Conservation (phyloP, 1,139 yeast species). For the Ogataea hybrid region DNA sequence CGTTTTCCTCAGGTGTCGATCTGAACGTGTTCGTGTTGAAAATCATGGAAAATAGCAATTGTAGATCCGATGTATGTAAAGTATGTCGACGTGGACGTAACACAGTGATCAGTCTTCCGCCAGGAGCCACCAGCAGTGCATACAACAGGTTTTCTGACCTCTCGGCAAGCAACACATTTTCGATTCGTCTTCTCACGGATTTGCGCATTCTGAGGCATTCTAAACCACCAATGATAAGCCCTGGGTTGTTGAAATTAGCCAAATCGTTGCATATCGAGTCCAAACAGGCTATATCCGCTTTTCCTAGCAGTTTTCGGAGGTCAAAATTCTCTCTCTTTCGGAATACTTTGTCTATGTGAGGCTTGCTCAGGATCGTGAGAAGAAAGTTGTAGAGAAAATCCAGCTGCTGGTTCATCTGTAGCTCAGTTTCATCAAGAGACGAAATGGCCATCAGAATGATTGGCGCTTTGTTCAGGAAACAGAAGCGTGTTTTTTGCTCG, state of each 20-base stretch:
- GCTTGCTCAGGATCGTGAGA: slow-evolving; percentile 75
- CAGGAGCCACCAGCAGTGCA: slow-evolving; percentile 58
- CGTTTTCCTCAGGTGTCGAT: slow-evolving; percentile 27
- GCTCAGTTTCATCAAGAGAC: slow-evolving; percentile 42
- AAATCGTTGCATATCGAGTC: slow-evolving; percentile 60
- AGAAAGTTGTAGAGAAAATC: slow-evolving; percentile 75
- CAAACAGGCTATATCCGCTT: slow-evolving; percentile 62
- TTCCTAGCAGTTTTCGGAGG: slow-evolving; percentile 70
- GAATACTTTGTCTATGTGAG: slow-evolving; percentile 68
- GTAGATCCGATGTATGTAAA: slow-evolving; percentile 67
- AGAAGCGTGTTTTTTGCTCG: slow-evolving; percentile 45
- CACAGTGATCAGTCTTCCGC: slow-evolving; percentile 55
- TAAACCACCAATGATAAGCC: slow-evolving; percentile 58
- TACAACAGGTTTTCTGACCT: slow-evolving; percentile 48
- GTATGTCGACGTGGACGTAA: slow-evolving; percentile 64
- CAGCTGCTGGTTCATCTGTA: slow-evolving; percentile 62
- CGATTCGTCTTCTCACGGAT: slow-evolving; percentile 45
- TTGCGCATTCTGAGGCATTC: slow-evolving; percentile 54
- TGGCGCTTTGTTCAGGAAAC: slow-evolving; percentile 64
- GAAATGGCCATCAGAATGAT: slow-evolving; percentile 75
- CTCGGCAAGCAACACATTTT: slow-evolving; percentile 40
- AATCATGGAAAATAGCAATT: slow-evolving; percentile 59
- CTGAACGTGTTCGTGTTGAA: slow-evolving; percentile 51
- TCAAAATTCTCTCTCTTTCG: slow-evolving; percentile 78
- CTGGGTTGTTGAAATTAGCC: slow-evolving; percentile 45